Evolutionary conservation across 2,329 filamentous ascomycete species (phyloP), one percentile per base, ranked within the genome.

Genomic region (Pseudogymnoascus sp.): DNA sequence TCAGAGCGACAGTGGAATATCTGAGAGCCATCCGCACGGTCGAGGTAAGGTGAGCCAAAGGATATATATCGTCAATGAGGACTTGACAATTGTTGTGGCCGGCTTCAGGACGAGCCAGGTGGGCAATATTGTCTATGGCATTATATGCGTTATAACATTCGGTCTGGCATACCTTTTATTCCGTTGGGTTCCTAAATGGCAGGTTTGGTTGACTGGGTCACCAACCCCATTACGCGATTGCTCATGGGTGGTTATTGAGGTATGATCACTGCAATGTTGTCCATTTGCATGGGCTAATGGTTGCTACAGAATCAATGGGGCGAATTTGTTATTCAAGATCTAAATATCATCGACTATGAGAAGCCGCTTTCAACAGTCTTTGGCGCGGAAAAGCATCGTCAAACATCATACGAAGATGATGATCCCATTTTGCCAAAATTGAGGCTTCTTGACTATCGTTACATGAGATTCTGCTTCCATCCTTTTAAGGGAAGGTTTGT

Each of bases 401-500:
- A 77, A 0, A 79, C 81, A 59, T 76, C 85, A 16, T 84, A 86
- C 64, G 84, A 86, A 21, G 85, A 89, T 64, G 87, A 90, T 70
- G 91, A 96, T 70, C 91, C 91, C 2, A 82, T 95, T 23, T 78
- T 99, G 66, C 81, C 84, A 14, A 79, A 88, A 65, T 81, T 99
- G 16, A 86, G 88, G 25, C 89, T 87, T 62, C 79, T 99, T 63
- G 91, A 96, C 71, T 99, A 97, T 75, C 88, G 95, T 68, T 97
- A 99, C 72, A 88, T 99, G 66, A 89, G 91, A 60, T 92, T 99
- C 70, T 93, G 89, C 72, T 97, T 90, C 72, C 91, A 99, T 71
- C 92, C 93, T 0, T 72, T 91, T 11, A 89, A 90, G 70, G 95
- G 97, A 76, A 95, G 89, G 75, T 97, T 97, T 68, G 79, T 93